Percentiles rank a stretch among this genome's conserved stretches.
These are phyloP conservation scores for Protea cynaroides DNA, from an alignment of 164 flowering plant genomes.

Conservation along the genomic window DNA sequence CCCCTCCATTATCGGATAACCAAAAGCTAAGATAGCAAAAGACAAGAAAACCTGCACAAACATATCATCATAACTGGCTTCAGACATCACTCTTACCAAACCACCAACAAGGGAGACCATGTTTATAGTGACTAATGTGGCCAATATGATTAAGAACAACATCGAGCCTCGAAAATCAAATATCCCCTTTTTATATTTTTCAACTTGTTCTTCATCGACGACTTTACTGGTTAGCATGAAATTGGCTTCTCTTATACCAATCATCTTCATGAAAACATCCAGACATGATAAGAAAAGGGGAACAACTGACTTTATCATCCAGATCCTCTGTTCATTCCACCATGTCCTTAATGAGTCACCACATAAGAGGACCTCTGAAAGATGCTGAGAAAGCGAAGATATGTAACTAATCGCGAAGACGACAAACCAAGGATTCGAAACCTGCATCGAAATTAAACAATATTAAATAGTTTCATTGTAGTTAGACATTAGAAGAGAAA, in stretches of 20 bases:
- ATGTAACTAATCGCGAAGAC: not conserved
- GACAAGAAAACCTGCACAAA: constrained; percentile 2
- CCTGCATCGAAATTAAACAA: not conserved
- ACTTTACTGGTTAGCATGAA: constrained; percentile 3
- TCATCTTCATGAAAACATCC: not conserved
- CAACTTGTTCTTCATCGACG: not conserved
- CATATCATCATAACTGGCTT: constrained; percentile 1
- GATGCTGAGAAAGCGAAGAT: not conserved
- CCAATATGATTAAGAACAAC: not conserved
- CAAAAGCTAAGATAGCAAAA: not conserved
- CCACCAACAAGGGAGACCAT: not conserved
- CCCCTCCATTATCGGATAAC: constrained; percentile 1
- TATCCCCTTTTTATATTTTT: not conserved
- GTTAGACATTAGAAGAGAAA: too few relatives aligned
- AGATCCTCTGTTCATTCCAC: constrained; percentile 5
- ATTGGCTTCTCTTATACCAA: not conserved
- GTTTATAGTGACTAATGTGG: not conserved
- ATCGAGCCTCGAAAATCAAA: not conserved
- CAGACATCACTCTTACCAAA: not conserved
- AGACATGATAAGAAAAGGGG: not conserved
- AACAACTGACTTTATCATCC: not conserved
- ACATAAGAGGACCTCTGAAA: not conserved
- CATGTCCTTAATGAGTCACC: not conserved
- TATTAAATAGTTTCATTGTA: too few relatives aligned
- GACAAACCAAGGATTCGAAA: constrained; percentile 2